Evolutionary conservation across 2,329 filamentous ascomycete species (phyloP).

Genomic region (Cladosporium sp.): DNA sequence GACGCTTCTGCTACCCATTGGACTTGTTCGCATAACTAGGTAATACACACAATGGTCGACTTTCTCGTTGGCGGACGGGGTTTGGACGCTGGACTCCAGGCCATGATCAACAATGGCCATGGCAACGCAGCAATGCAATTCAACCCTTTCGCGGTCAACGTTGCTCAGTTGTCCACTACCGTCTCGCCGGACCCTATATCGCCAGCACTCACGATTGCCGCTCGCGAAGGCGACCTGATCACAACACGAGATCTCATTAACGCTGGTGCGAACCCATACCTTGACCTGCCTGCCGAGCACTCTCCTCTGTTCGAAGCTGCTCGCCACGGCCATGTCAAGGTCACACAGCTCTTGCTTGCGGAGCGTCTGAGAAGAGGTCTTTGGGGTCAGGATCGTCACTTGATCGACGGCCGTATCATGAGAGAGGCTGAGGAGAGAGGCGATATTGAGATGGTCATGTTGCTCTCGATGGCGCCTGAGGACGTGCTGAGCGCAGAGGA

Average conservation of each 20-base stretch:
- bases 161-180: background rate
- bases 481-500: constrained; percentile 7
- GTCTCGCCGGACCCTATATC: background rate
- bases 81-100: constrained; percentile 5
- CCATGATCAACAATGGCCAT: background rate
- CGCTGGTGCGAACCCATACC: constrained; percentile 1
- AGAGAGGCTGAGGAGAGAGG: constrained; percentile 11
- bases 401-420: background rate
- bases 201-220: constrained; percentile 6
- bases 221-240: background rate
- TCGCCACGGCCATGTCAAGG: background rate
- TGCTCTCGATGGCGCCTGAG: constrained; percentile 2
- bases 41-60: background rate
- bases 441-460: constrained; percentile 8
- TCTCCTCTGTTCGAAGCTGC: constrained; percentile 8
- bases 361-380: constrained; percentile 8
- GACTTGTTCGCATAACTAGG: too few relatives aligned
- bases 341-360: constrained; percentile 7
- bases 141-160: constrained; percentile 2
- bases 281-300: background rate
- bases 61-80: background rate
- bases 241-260: background rate
- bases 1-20: too few relatives aligned
- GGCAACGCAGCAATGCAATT: background rate
- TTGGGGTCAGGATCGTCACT: constrained; percentile 5